Evolutionary conservation across 805 yeast species (phyloP), one percentile per base, ranked within the genome.

Genomic region (Torulaspora gathmanii): DNA sequence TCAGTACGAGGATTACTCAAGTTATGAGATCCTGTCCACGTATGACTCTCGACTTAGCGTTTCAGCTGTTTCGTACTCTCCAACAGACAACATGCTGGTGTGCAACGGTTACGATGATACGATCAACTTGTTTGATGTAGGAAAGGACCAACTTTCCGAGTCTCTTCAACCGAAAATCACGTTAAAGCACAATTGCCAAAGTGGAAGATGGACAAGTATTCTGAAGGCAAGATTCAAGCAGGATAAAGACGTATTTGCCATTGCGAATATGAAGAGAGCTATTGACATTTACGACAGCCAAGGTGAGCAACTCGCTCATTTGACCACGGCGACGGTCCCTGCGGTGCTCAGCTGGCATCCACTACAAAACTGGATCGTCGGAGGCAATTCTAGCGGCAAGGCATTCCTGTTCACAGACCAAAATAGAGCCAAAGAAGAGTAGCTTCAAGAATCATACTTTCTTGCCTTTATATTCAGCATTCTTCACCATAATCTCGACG

Each of bases 161-260:
- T 75, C 74, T 42, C 54, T 88, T 27, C 61, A 57, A n/a, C 95
- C 96, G 0, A 59, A 73, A 23, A 73, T 78, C 22, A 78, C 79
- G 8, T 71, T 91, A 40, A 78, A 77, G 45, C 99, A 93, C 61
- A 93, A 93, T 58, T 93, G 99, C 68, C 96, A 91, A 64, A 85
- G 96, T 0, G 99, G 99, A 0, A 73, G 96, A 52, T 91, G 99
- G 99, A 96, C 93, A 0, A 82, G 95, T 1, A 91, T 91, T 37
- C 69, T 91, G 46, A 88, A 91, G 56, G 81, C 96, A 0, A 76
- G 80, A 58, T 91, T 97, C 95, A 97, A 93, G 49, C 63, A 67
- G 2, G 67, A 73, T 26, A 71, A 77, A 25, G 85, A 89, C 52
- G 89, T 91, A 58, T 88, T 93, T 65, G 86, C 83, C 13, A 91